Conservation (phyloP, 495 filamentous ascomycete species). For the Penicillium argentinense region DNA sequence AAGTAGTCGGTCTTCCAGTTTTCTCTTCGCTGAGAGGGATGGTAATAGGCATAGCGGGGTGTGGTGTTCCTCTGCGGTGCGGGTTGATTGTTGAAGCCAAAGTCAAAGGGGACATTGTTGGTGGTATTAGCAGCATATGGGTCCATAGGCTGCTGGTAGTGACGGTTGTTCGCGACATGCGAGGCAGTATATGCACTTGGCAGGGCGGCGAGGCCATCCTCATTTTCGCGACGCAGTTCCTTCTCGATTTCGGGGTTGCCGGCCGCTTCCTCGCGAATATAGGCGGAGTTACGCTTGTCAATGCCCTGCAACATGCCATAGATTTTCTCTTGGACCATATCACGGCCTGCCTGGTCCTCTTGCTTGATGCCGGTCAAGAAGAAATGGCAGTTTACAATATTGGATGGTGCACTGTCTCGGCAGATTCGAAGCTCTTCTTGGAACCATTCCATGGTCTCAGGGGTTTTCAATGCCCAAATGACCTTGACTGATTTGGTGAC, state of each 20-base stretch:
- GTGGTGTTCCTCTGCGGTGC: conserved; percentile 33
- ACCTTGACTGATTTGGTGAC: conserved; percentile 88
- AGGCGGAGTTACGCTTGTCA: conserved; percentile 75
- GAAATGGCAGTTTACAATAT: conserved; percentile 88
- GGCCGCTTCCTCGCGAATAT: conserved; percentile 76
- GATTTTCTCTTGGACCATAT: conserved; percentile 75
- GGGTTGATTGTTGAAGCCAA: conserved; percentile 25
- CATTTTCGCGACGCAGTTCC: conserved; percentile 79
- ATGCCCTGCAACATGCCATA: conserved; percentile 79
- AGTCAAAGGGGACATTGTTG: conserved; percentile 30
- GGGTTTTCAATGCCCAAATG: conserved; percentile 84
- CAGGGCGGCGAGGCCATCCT: conserved; percentile 81
- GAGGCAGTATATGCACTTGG: conserved; percentile 48
- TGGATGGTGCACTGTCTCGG: conserved; percentile 77
- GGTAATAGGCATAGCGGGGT: conserved; percentile 79
- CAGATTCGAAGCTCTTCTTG: conserved; percentile 91
- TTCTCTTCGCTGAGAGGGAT: conserved; percentile 63
- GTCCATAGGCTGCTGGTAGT: conserved; percentile 14
- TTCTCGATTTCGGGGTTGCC: conserved; percentile 77
- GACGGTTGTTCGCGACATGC: conserved; percentile 14
- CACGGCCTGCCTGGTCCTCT: conserved; percentile 56
- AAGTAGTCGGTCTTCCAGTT: conserved; percentile 92
- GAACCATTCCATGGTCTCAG: conserved; percentile 97
- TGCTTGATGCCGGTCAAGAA: conserved; percentile 66
- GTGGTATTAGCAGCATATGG: conserved; percentile 4